Base-by-base conservation (phyloP, 2,329 filamentous ascomycete species). In the Microascus cirrosus region DNA sequence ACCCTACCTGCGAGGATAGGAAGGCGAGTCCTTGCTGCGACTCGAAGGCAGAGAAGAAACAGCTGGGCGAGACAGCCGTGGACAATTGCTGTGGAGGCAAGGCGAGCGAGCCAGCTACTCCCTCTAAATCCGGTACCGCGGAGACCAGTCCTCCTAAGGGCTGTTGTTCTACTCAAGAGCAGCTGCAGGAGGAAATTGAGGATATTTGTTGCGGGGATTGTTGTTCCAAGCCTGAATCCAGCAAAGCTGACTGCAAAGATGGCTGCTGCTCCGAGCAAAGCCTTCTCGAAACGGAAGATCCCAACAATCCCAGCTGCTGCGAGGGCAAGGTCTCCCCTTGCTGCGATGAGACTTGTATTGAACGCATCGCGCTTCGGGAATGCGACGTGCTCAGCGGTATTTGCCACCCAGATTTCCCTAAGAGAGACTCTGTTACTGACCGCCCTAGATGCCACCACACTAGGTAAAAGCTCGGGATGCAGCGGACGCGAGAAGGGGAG, bases 301-400 rank as follows among this genome's bases (percentile, higher is more conserved):
- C 24, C 25, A 50, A 56, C 13, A 45, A 39, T 10, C 65, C 64
- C 20, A 63, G 64, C 52, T 79, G 77, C 66, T 79, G 77, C 62
- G 67, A 70, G 45, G 72, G 66, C 18, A 75, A 74, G 60, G 3
- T 59, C 0, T 60, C 62, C 3, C 73, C 74, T 3, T 77, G 74
- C 64, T 77, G 75, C 59, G 70, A 76, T 59, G 60, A 61, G 10
- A 68, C 72, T 36, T 77, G 74, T 61, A 66, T 78, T 55, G 71
- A 74, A 53, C 72, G 73, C 24, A 61, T 79, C 7, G 76, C 76
- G 6, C 59, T 75, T 25, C 71, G 72, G 2, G 74, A 72, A 59
- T 77, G 73, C 61, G 58, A 66, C 15, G 20, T 53, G 24, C 3
- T 25, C 51, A 53, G 51, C 24, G 51, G 24, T 32, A 53, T 5